Evolutionary conservation across 169 alveolate species (phyloP).

Genomic region (Plasmodium adleri): DNA sequence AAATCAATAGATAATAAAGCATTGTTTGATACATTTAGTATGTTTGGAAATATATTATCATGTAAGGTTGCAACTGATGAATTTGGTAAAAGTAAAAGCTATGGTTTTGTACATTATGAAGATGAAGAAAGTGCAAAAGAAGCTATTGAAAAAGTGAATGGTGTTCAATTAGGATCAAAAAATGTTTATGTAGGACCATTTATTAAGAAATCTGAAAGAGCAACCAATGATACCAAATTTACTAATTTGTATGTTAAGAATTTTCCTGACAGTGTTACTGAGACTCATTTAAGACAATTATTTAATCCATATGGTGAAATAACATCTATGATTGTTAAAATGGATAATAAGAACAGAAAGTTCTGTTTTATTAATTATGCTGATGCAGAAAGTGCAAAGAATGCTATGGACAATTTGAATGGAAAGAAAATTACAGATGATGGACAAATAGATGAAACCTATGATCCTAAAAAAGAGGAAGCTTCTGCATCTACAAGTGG

Average conservation of each 20-base stretch:
- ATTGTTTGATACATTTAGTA: conserved; percentile 93
- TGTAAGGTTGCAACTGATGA: conserved; percentile 95
- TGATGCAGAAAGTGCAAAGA: conserved; percentile 90
- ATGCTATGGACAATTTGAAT: conserved; percentile 90
- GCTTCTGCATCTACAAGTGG: conserved; percentile 6
- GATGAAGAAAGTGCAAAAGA: conserved; percentile 93
- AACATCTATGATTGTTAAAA: conserved; percentile 88
- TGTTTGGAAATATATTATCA: conserved; percentile 94
- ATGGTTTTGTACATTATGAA: conserved; percentile 97
- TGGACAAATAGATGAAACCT: conserved; percentile 74
- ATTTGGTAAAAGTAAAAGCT: conserved; percentile 92
- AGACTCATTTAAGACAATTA: conserved; percentile 81
- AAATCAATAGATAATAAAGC: conserved; percentile 95
- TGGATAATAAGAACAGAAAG: conserved; percentile 90
- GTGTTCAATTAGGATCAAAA: conserved; percentile 92
- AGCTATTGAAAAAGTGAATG: conserved; percentile 94
- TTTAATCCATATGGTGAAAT: conserved; percentile 93
- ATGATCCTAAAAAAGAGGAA: conserved; percentile 69
- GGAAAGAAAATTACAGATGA: conserved; percentile 85
- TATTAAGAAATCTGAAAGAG: conserved; percentile 89
- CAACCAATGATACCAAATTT: conserved; percentile 77
- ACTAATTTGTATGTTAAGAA: conserved; percentile 94
- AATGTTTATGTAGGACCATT: conserved; percentile 93
- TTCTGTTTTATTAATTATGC: conserved; percentile 93
- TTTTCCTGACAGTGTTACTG: conserved; percentile 93